Evolutionary conservation across 495 filamentous ascomycete genomes (phyloP), one percentile per base, ranked within the genome.

Genomic region (Neurospora intermedia): DNA sequence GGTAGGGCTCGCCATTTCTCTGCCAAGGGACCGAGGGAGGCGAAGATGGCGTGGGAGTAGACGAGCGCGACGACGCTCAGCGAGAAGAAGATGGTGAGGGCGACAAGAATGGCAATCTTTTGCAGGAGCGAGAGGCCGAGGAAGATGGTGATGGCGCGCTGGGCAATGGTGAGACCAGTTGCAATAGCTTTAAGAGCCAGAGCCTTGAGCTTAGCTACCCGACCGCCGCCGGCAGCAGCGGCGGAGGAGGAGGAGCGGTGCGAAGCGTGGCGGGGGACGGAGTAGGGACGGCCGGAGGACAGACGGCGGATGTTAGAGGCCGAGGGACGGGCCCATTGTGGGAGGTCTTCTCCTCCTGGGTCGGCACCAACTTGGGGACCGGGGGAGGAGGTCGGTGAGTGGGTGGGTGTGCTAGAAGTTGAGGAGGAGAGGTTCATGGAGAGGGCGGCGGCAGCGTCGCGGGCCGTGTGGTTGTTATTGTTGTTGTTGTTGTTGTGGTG

Each of bases 31-130:
- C 83, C 87, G 69, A 97, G 82, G 83, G 85, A 87, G 4, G 86
- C 83, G 81, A 97, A 96, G 72, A 97, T 89, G 76, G 85, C 82
- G 76, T 95, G 90, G 41, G 89, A 91, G 81, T 92, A 94, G 70
- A 93, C 78, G 27, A 97, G 81, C 78, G 93, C 91, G 0, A 92
- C 79, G 39, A 95, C 83, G 15, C 85, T 84, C 9, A 91, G 76
- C n/a, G 87, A 83, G 66, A 88, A 23, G 3, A 70, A 62, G 40
- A 77, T 84, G 11, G 85, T 84, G 23, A 91, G 76, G 20, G 87
- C 84, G 69, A 87, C 82, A 23, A 81, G 70, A 0, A 83, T 75
- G 10, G 89, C 84, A 10, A 89, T 81, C 73, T 85, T 86, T 76
- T 97, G 91, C 76, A 86, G 75, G 1, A 86, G 82, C 13, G 88